phyloP scores from a whole-genome alignment of 768 basidiomycete species.

The Lanmaoa rubissima region DNA sequence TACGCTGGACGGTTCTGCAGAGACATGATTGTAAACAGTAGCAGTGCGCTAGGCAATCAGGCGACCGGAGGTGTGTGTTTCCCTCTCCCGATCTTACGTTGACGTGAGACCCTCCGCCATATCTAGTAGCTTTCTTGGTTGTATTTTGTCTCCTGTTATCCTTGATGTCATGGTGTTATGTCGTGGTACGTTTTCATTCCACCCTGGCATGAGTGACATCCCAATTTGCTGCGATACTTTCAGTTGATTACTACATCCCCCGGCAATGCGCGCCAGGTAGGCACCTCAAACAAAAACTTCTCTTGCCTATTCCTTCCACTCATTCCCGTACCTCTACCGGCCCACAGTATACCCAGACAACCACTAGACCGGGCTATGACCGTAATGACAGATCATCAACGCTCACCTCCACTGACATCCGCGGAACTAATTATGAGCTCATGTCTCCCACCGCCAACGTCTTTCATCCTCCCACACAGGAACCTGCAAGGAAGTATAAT shows the following conservation, averaged over 20 bases:
- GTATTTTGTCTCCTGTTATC: constrained; percentile 61
- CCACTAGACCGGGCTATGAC: constrained; percentile 23
- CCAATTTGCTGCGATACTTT: neutral
- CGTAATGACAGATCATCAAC: constrained; percentile 20
- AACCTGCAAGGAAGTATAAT: constrained; percentile 8
- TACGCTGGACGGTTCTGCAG: constrained; percentile 71
- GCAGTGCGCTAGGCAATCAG: constrained; percentile 45
- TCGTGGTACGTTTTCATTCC: constrained; percentile 47
- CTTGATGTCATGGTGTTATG: constrained; percentile 80
- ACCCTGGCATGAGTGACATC: neutral
- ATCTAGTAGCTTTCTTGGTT: constrained; percentile 62
- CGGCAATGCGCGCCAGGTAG: constrained; percentile 65
- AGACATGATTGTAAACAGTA: constrained; percentile 57
- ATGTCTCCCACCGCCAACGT: constrained; percentile 16
- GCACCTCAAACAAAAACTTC: constrained; percentile 21
- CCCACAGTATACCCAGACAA: constrained; percentile 24
- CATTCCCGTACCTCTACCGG: constrained; percentile 5
- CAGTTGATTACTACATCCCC: constrained; percentile 68
- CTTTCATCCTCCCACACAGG: constrained; percentile 15
- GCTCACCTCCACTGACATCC: constrained; percentile 22
- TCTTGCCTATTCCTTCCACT: neutral
- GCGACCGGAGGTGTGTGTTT: constrained; percentile 63
- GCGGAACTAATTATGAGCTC: constrained; percentile 30
- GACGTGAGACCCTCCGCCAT: constrained; percentile 1
- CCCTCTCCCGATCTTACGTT: neutral